Conservation (phyloP, 257 asterid species). For the Gentiana straminea region DNA sequence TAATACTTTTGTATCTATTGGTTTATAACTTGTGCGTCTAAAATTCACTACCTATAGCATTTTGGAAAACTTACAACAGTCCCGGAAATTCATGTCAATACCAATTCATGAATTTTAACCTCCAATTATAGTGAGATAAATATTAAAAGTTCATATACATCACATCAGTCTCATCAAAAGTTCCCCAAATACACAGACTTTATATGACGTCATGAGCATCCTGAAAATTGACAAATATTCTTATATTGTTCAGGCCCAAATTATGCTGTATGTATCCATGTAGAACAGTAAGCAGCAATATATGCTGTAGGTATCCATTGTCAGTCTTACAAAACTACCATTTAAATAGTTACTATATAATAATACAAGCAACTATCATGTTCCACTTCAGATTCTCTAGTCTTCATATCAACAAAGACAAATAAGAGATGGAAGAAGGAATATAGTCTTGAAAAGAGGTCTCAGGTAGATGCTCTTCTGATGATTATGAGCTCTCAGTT, state of each 20-base stretch:
- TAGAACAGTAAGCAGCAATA: slow-evolving; percentile 7
- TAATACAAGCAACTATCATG: slow-evolving; percentile 23
- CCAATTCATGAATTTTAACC: too few species aligned
- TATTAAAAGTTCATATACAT: too few species aligned
- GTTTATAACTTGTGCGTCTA: too few species aligned
- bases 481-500: slow-evolving; percentile 16
- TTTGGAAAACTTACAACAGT: too few species aligned
- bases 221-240: slow-evolving; percentile 3
- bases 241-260: slow-evolving; percentile 23
- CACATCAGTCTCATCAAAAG: too few species aligned
- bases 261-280: slow-evolving; percentile 1
- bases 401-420: slow-evolving; percentile 14
- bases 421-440: slow-evolving; percentile 12
- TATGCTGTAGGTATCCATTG: slow-evolving; percentile 2
- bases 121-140: too few species aligned
- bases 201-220: too few species aligned
- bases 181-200: too few species aligned
- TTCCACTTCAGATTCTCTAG: slow-evolving; percentile 30
- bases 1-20: too few species aligned
- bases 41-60: too few species aligned
- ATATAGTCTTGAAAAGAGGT: slow-evolving; percentile 16
- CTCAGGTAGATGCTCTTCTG: not conserved
- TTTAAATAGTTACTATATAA: slow-evolving; percentile 28
- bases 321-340: slow-evolving; percentile 12
- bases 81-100: too few species aligned